A percentile compares a stretch with the other conserved stretches of the same genome.
Evolutionary conservation across 2,329 filamentous ascomycete species (phyloP).

Genomic region (Ascochyta koolunga): DNA sequence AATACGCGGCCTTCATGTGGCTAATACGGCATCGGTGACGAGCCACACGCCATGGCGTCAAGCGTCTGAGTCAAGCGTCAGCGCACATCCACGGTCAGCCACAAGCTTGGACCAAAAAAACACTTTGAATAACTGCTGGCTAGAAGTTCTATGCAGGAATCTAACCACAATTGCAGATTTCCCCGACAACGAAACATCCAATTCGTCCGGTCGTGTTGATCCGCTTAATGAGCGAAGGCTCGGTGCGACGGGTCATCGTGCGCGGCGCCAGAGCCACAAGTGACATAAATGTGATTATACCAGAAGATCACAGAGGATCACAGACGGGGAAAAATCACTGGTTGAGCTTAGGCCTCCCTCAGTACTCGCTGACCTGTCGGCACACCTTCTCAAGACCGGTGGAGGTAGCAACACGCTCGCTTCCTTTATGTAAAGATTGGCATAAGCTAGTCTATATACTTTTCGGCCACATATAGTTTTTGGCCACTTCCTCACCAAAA

Average conservation of each 20-base stretch:
- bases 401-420: not conserved
- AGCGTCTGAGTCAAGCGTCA: slow-evolving; percentile 6
- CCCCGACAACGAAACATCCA: slow-evolving; percentile 2
- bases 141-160: slow-evolving; percentile 16
- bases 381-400: not conserved
- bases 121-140: not conserved
- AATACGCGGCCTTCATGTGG: slow-evolving; percentile 3
- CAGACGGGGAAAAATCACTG: not conserved
- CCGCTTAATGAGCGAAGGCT: slow-evolving; percentile 1
- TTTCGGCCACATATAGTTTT: no score
- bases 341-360: not conserved
- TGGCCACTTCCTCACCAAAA: no score
- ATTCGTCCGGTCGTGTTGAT: slow-evolving; percentile 4
- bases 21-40: slow-evolving; percentile 6
- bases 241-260: slow-evolving; percentile 2
- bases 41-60: slow-evolving; percentile 10
- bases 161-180: slow-evolving; percentile 14
- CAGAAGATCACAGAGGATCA: not conserved
- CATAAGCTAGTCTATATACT: no score
- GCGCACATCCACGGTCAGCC: slow-evolving; percentile 1
- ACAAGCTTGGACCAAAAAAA: slow-evolving; percentile 8
- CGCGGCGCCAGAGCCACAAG: not conserved
- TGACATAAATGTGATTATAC: slow-evolving; percentile 2
- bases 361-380: not conserved
- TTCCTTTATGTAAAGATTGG: slow-evolving; percentile 6